Conservation (phyloP, 2,329 filamentous ascomycete species). For the Raffaelea albimanens region DNA sequence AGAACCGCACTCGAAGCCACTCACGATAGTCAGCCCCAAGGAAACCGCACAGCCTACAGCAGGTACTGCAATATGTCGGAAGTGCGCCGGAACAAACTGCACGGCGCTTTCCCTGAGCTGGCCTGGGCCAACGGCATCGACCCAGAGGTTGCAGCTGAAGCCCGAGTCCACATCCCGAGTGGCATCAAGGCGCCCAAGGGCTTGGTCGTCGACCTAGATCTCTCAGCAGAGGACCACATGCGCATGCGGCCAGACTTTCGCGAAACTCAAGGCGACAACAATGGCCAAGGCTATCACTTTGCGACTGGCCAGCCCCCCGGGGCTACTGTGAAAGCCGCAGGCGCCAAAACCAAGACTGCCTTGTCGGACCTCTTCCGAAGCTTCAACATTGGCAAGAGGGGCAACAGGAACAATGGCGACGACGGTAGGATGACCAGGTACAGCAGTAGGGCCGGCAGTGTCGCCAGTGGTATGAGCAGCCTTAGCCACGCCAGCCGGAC, state of each 20-base stretch:
- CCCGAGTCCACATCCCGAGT: conserved; percentile 9
- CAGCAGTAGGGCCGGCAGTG: background rate
- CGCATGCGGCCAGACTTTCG: conserved; percentile 12
- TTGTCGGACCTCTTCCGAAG: background rate
- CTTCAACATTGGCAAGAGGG: background rate
- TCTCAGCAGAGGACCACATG: conserved; percentile 12
- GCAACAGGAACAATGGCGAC: background rate
- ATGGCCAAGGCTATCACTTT: background rate
- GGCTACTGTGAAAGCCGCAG: background rate
- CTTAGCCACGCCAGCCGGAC: background rate
- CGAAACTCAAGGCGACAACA: background rate
- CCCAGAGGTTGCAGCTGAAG: conserved; percentile 7
- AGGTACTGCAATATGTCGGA: conserved; percentile 4
- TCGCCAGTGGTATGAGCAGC: background rate
- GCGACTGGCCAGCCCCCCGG: background rate
- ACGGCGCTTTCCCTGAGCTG: conserved; percentile 13
- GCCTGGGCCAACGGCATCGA: conserved; percentile 13
- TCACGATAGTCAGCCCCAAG: conserved; percentile 10
- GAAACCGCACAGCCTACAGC: conserved; percentile 10
- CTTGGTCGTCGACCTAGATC: conserved; percentile 3
- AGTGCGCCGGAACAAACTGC: conserved; percentile 6
- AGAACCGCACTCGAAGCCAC: conserved; percentile 14
- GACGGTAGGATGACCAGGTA: background rate
- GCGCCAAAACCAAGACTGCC: background rate
- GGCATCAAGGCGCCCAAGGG: background rate